Conservation (phyloP, 257 asterid species). For the Voacanga thouarsii region DNA sequence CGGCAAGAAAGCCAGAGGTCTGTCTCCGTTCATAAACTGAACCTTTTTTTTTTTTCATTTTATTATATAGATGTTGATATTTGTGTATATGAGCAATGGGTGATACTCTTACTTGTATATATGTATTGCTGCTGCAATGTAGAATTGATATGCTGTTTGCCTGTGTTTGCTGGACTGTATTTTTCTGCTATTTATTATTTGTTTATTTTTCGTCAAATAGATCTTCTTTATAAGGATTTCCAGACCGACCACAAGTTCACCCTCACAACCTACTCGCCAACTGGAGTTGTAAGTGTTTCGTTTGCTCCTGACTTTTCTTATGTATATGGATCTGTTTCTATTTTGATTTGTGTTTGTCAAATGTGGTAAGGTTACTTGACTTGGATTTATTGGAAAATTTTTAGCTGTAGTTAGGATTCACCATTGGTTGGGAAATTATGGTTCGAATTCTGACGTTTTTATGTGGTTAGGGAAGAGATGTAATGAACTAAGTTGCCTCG, state of each 20-base stretch:
- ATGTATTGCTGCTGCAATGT: background rate
- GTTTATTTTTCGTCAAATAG: background rate
- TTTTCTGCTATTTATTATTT: background rate
- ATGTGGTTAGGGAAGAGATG: background rate
- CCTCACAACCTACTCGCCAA: slow-evolving; percentile 63
- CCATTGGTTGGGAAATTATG: background rate
- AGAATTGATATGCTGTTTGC: background rate
- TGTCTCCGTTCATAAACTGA: background rate
- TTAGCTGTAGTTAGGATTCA: background rate
- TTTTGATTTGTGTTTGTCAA: background rate
- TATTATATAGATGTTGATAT: background rate
- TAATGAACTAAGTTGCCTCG: background rate
- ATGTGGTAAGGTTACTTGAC: background rate
- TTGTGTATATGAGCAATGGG: background rate
- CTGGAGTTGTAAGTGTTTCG: slow-evolving; percentile 19
- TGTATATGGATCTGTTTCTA: background rate
- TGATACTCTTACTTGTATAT: background rate
- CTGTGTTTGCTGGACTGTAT: background rate
- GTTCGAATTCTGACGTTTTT: background rate
- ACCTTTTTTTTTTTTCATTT: background rate
- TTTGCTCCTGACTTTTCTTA: background rate
- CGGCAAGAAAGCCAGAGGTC: slow-evolving; percentile 87
- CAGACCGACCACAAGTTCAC: slow-evolving; percentile 14
- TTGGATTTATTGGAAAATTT: background rate
- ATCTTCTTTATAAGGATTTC: slow-evolving; percentile 12